phyloP scores from a whole-genome alignment of 345 rosid genomes.

The Excoecaria cochinchinensis region DNA sequence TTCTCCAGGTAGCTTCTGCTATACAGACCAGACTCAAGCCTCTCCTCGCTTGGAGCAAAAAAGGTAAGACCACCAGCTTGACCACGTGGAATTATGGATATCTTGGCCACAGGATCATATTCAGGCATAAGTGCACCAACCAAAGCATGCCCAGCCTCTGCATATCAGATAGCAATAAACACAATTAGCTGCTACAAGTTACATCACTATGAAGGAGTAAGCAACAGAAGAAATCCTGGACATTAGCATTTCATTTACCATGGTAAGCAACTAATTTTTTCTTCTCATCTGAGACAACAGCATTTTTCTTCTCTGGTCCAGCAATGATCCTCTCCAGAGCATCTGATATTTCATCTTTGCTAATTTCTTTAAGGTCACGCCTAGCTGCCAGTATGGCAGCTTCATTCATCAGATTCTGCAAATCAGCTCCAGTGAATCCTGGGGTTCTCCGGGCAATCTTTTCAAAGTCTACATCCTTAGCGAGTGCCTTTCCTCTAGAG shows the following conservation, averaged over 20 bases:
- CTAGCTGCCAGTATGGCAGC: slow-evolving; percentile 98
- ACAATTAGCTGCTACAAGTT: slow-evolving; percentile 2
- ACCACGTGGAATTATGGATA: slow-evolving; percentile 94
- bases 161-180: slow-evolving; percentile 14
- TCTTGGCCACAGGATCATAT: slow-evolving; percentile 94
- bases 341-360: slow-evolving; percentile 96
- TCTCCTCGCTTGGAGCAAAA: slow-evolving; percentile 94
- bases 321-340: slow-evolving; percentile 98
- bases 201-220: not conserved
- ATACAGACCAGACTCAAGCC: slow-evolving; percentile 95
- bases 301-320: slow-evolving; percentile 98
- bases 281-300: slow-evolving; percentile 91
- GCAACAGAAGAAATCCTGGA: not conserved
- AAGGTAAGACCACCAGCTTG: slow-evolving; percentile 98
- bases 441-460: slow-evolving; percentile 95
- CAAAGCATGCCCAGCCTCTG: slow-evolving; percentile 98
- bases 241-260: slow-evolving; percentile 37
- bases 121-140: slow-evolving; percentile 98
- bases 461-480: slow-evolving; percentile 92
- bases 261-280: slow-evolving; percentile 92
- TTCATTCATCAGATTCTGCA: slow-evolving; percentile 97
- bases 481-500: slow-evolving; percentile 96
- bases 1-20: slow-evolving; percentile 97
- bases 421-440: slow-evolving; percentile 92
- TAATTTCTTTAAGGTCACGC: slow-evolving; percentile 94